Percentiles rank a stretch among this genome's conserved stretches.
These are phyloP conservation scores for Strobilomyces echinocephalus DNA, from an alignment of 768 basidiomycete species.

Conservation along the genomic window DNA sequence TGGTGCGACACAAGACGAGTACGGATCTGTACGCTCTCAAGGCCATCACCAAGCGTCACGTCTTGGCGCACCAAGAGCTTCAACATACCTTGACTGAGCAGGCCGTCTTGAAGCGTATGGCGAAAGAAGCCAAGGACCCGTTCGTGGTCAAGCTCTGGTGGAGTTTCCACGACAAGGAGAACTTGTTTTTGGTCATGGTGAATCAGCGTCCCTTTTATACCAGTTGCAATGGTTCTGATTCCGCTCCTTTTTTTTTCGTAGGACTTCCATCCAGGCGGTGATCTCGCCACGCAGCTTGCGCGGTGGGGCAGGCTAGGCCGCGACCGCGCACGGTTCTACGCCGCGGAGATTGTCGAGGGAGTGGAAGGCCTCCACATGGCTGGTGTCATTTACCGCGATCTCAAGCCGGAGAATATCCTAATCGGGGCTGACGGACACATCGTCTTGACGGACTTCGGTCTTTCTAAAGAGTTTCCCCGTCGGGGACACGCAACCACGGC, in stretches of 20 bases:
- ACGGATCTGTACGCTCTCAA: conserved; percentile 85
- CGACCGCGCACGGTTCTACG: conserved; percentile 94
- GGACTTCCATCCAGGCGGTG: conserved; percentile 96
- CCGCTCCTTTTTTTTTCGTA: conserved; percentile 25
- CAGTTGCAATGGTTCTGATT: conserved; percentile 8
- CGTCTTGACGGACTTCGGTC: conserved; percentile 94
- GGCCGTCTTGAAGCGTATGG: conserved; percentile 90
- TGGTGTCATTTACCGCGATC: conserved; percentile 95
- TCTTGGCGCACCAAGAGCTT: conserved; percentile 93
- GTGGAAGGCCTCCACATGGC: conserved; percentile 90
- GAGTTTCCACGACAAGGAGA: conserved; percentile 98
- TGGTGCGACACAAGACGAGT: conserved; percentile 77
- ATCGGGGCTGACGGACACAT: conserved; percentile 94
- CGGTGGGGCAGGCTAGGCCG: conserved; percentile 92
- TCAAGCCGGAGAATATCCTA: conserved; percentile 96
- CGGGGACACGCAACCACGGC: conserved; percentile 41
- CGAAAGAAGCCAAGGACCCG: conserved; percentile 80
- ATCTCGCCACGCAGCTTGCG: conserved; percentile 95
- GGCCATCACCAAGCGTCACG: conserved; percentile 96
- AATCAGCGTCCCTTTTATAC: conserved; percentile 20
- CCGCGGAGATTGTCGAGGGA: conserved; percentile 95
- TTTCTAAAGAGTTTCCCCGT: conserved; percentile 86
- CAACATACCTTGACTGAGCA: conserved; percentile 97
- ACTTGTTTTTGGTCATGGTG: conserved; percentile 94
- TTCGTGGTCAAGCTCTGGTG: conserved; percentile 96